Evolutionary conservation across 805 yeast species (phyloP), one percentile per base, ranked within the genome.

Genomic region (Barnettozyma wickerhamii): DNA sequence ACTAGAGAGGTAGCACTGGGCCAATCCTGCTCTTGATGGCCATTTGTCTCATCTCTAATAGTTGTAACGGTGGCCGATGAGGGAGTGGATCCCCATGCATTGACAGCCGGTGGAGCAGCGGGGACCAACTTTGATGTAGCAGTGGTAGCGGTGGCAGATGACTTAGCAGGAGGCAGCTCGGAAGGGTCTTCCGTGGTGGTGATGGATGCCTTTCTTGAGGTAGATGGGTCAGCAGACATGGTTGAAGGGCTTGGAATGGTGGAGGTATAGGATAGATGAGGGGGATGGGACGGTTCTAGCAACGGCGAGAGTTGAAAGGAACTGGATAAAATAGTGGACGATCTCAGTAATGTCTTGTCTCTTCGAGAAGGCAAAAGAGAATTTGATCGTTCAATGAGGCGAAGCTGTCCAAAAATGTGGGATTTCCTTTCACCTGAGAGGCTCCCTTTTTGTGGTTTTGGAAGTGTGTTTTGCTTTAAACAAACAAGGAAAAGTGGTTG

Each of bases 51-150:
- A 7, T 35, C 23, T 7, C 21, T 20, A 4, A 28, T n/a, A 12
- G 42, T 26, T 6, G 30, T 23, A 14, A 41, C 10, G 6, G 46
- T 29, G 6, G 44, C 19, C 14, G 37, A 29, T 19, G 41, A 27
- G 2, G 45, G 2, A 21, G 37, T 42, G 17, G 52, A 35, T 12
- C 58, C 58, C 59, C 59, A 55, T 2, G 59, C 57, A 37, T 37
- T 53, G 10, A 53, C 51, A 5, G 42, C 26, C 12, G 61, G 61
- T 5, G 53, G 49, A 5, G 60, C 53, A 3, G 61, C 61, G 5
- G 61, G 61, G 6, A 53, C 35, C 35, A 56, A 37, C 29, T 50
- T 56, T 1, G 58, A 47, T n/a, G 58, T 46, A 15, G 42, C 43
- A 19, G 28, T 17, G 6, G 43, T n/a, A 19, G 33, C 35, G 7